Percentiles rank a stretch among this genome's conserved stretches.
These are phyloP conservation scores for Cantharellus anzutake DNA, from an alignment of 768 basidiomycete genomes.

Conservation along the genomic window DNA sequence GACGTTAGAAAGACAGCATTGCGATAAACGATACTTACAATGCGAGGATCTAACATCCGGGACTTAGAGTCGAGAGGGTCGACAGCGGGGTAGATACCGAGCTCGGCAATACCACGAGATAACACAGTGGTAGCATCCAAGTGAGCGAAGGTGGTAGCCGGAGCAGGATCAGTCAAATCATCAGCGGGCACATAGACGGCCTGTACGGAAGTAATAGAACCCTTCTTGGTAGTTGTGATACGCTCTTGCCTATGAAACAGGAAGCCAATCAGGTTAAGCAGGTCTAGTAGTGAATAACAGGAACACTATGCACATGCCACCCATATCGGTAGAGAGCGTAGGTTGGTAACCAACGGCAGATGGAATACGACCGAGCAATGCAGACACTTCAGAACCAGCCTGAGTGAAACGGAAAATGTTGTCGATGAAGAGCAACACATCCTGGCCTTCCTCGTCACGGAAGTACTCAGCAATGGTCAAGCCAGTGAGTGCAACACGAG, in stretches of 20 bases:
- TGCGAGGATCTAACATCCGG: slow-evolving; percentile 99
- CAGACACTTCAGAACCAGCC: slow-evolving; percentile 99
- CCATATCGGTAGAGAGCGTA: slow-evolving; percentile 99
- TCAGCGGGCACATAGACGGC: slow-evolving; percentile 99
- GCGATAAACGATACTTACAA: slow-evolving; percentile 33
- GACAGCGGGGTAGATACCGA: slow-evolving; percentile 99
- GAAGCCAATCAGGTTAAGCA: background rate
- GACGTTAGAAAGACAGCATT: slow-evolving; percentile 1
- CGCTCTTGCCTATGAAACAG: slow-evolving; percentile 68
- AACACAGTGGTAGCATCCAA: slow-evolving; percentile 99
- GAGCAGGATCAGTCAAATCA: slow-evolving; percentile 99
- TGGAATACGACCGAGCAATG: slow-evolving; percentile 98
- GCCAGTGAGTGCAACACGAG: slow-evolving; percentile 98
- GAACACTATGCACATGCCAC: slow-evolving; percentile 64
- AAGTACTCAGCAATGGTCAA: slow-evolving; percentile 99
- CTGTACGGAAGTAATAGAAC: slow-evolving; percentile 98
- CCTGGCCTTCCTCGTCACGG: slow-evolving; percentile 99
- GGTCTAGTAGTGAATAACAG: background rate
- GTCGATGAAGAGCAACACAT: slow-evolving; percentile 99
- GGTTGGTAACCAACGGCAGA: slow-evolving; percentile 99
- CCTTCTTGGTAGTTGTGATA: slow-evolving; percentile 99
- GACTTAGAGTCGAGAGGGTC: slow-evolving; percentile 99
- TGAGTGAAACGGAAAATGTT: slow-evolving; percentile 99
- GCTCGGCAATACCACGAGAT: slow-evolving; percentile 96
- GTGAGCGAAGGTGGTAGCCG: slow-evolving; percentile 98